These are phyloP conservation scores for Naganishia onofrii DNA, from an alignment of 768 basidiomycete species.

Conservation along the genomic window DNA sequence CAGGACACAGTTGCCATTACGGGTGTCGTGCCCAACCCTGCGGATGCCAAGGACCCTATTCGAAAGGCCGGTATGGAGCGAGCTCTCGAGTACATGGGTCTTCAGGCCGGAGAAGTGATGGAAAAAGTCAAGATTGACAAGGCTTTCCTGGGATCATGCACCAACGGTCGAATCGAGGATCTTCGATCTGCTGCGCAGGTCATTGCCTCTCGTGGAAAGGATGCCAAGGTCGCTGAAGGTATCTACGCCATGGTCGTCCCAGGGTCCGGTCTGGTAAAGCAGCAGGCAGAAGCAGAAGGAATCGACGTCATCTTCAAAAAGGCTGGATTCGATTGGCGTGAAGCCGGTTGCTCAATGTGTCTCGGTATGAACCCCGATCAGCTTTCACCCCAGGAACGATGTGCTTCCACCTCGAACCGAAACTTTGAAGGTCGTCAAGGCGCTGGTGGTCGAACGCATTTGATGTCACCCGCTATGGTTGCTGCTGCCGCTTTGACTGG, in stretches of 20 bases:
- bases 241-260: slow-evolving; percentile 89
- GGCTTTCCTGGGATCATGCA: slow-evolving; percentile 91
- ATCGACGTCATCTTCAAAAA: slow-evolving; percentile 80
- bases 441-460: slow-evolving; percentile 81
- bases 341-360: slow-evolving; percentile 95
- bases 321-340: slow-evolving; percentile 91
- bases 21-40: slow-evolving; percentile 74
- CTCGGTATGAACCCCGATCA: slow-evolving; percentile 95
- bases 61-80: slow-evolving; percentile 70
- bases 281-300: slow-evolving; percentile 86
- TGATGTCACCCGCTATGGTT: slow-evolving; percentile 88
- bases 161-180: slow-evolving; percentile 90
- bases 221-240: slow-evolving; percentile 68
- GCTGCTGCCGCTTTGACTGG: slow-evolving; percentile 85
- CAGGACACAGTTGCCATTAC: slow-evolving; percentile 83
- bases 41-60: slow-evolving; percentile 62
- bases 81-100: slow-evolving; percentile 81
- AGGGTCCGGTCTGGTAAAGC: slow-evolving; percentile 83
- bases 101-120: slow-evolving; percentile 72
- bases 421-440: slow-evolving; percentile 90
- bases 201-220: slow-evolving; percentile 66
- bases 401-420: slow-evolving; percentile 87
- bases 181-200: slow-evolving; percentile 79
- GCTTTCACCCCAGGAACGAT: slow-evolving; percentile 72
- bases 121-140: slow-evolving; percentile 78